These are phyloP conservation scores for Flaveria floridana DNA, from an alignment of 140 eudicot species.

Conservation along the genomic window DNA sequence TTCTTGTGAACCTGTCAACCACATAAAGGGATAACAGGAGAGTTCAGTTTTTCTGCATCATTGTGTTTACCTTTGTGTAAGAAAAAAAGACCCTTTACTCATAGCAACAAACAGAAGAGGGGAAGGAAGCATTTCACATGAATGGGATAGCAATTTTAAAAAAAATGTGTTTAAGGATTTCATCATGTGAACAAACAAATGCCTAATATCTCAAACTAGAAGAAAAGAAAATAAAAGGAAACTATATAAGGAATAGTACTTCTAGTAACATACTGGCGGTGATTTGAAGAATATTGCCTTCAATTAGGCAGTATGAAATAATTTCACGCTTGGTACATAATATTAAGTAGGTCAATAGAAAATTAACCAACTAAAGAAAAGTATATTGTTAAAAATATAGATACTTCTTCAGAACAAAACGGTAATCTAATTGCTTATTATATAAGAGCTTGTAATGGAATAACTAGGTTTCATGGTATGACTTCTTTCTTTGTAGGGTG, in stretches of 20 bases:
- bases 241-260: not conserved
- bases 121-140: not conserved
- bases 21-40: conserved; percentile 27
- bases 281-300: not conserved
- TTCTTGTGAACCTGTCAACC: conserved; percentile 67
- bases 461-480: conserved; percentile 6
- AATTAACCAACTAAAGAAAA: not conserved
- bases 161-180: conserved; percentile 3
- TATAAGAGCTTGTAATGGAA: conserved; percentile 10
- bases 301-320: not conserved
- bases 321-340: not conserved
- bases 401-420: not conserved
- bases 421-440: conserved; percentile 8
- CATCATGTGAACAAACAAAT: not conserved
- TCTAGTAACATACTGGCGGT: not conserved
- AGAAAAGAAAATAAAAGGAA: conserved; percentile 2
- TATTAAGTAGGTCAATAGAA: conserved; percentile 8
- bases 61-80: conserved; percentile 4
- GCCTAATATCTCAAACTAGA: conserved; percentile 7
- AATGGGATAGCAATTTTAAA: not conserved
- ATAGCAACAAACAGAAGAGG: not conserved
- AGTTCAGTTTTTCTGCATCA: conserved; percentile 13
- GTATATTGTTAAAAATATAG: conserved; percentile 3
- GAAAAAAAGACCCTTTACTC: conserved; percentile 1
- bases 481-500: not conserved